Conservation (phyloP, 441 rosid species). For the Cnidoscolus chayamansa region DNA sequence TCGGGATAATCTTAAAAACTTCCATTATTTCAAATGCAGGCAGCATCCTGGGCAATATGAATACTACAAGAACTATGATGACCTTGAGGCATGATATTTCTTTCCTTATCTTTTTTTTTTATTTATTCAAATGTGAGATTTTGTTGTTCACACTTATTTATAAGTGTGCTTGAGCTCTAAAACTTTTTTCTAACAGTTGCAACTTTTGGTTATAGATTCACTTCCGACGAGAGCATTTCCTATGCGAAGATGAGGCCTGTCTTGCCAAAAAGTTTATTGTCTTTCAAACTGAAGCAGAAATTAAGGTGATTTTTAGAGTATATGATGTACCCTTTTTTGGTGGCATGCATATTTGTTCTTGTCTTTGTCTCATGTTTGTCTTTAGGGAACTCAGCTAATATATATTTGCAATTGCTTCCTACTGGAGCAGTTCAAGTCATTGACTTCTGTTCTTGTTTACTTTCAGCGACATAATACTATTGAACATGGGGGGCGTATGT, state of each 20-base stretch:
- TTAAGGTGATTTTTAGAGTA: constrained; percentile 58
- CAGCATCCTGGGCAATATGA: constrained; percentile 87
- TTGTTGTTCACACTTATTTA: neutral
- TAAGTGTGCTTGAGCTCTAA: constrained; percentile 7
- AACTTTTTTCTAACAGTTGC: constrained; percentile 12
- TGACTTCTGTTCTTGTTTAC: constrained; percentile 11
- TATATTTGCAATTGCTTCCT: neutral
- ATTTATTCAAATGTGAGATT: neutral
- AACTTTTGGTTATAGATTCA: constrained; percentile 56
- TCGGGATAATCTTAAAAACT: neutral
- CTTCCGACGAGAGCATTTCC: constrained; percentile 79
- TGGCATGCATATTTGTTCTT: neutral
- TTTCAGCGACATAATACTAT: constrained; percentile 81
- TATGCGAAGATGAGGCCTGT: constrained; percentile 91
- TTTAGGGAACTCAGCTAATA: neutral
- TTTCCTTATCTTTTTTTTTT: neutral
- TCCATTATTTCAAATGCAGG: constrained; percentile 45
- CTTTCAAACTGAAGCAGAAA: constrained; percentile 76
- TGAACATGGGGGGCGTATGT: constrained; percentile 94
- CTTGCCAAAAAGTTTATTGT: constrained; percentile 85
- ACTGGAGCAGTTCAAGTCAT: constrained; percentile 7
- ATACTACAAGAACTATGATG: constrained; percentile 84
- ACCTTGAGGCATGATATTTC: constrained; percentile 61
- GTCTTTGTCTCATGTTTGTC: neutral
- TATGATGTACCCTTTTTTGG: neutral